Evolutionary conservation across 345 rosid genomes (phyloP).

Genomic region (Angophora floribunda): DNA sequence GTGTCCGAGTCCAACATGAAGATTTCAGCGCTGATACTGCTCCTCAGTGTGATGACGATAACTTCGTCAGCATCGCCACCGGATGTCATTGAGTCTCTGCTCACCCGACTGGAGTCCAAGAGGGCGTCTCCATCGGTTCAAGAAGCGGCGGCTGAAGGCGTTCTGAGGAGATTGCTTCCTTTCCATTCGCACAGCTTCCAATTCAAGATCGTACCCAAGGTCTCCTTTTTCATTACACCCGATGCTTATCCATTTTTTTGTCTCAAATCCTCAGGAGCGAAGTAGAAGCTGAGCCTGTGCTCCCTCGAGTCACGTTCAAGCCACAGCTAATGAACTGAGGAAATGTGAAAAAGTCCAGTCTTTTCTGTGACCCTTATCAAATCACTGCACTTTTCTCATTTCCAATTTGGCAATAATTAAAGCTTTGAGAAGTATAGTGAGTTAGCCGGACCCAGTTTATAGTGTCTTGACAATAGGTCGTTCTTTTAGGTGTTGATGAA

Average conservation of each 20-base stretch:
- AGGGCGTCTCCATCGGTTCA: slow-evolving; percentile 43
- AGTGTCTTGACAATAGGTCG: not conserved
- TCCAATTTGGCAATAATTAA: not conserved
- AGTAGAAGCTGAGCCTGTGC: not conserved
- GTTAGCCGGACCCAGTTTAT: not conserved
- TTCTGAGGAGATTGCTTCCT: slow-evolving; percentile 67
- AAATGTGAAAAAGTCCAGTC: not conserved
- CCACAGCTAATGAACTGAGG: not conserved
- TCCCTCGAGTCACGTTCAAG: not conserved
- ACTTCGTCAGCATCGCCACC: slow-evolving; percentile 7
- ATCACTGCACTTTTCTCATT: not conserved
- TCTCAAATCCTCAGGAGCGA: not conserved
- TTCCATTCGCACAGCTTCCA: slow-evolving; percentile 47
- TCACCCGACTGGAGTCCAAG: slow-evolving; percentile 57
- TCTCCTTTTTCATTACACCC: not conserved
- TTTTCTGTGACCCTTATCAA: not conserved
- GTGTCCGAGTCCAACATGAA: not conserved
- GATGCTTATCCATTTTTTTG: not conserved
- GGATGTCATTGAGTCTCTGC: slow-evolving; percentile 24
- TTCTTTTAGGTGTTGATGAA: not conserved
- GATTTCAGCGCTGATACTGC: slow-evolving; percentile 3
- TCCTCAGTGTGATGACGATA: not conserved
- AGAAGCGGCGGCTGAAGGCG: slow-evolving; percentile 62
- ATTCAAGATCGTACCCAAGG: slow-evolving; percentile 73
- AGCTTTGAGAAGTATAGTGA: not conserved